phyloP scores from a whole-genome alignment of 164 flowering plant genomes.

The Nymphaea thermarum region DNA sequence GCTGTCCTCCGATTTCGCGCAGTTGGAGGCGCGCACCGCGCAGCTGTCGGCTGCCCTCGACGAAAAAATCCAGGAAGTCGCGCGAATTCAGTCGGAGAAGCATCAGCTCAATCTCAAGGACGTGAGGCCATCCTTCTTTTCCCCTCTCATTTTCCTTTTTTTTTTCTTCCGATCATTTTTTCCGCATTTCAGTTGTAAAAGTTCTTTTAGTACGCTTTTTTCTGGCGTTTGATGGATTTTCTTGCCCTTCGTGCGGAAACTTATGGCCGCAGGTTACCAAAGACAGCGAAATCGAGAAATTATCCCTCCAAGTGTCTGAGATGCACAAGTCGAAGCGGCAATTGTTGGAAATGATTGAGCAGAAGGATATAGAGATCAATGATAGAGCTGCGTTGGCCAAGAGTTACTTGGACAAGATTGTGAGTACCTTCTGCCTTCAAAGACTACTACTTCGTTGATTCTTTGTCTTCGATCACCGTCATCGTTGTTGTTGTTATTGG shows the following conservation, averaged over 20 bases:
- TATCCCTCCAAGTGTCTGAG: conserved; percentile 47
- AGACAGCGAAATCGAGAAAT: conserved; percentile 73
- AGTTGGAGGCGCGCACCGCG: conserved; percentile 39
- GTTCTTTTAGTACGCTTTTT: background rate
- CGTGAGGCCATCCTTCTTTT: conserved; percentile 19
- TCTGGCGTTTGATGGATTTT: background rate
- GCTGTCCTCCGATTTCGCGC: conserved; percentile 45
- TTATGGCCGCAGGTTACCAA: conserved; percentile 40
- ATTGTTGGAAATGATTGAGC: conserved; percentile 62
- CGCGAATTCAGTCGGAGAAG: conserved; percentile 47
- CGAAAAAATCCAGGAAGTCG: conserved; percentile 43
- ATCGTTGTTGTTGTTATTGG: too few species aligned
- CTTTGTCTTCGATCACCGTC: too few species aligned
- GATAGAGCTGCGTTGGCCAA: conserved; percentile 73
- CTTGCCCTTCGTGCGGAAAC: background rate
- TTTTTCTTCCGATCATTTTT: background rate
- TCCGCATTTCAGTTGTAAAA: background rate
- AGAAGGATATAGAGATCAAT: conserved; percentile 57
- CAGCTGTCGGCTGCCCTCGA: conserved; percentile 44
- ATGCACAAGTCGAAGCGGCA: conserved; percentile 68
- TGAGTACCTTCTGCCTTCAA: conserved; percentile 14
- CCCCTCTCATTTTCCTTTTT: background rate
- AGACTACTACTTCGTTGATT: too few species aligned
- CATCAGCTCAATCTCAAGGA: conserved; percentile 47
- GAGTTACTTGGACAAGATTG: conserved; percentile 77